Percentiles rank a stretch among this genome's conserved stretches.
These are phyloP conservation scores for Aspergillus taichungensis DNA, from an alignment of 495 filamentous ascomycete genomes.

Conservation along the genomic window DNA sequence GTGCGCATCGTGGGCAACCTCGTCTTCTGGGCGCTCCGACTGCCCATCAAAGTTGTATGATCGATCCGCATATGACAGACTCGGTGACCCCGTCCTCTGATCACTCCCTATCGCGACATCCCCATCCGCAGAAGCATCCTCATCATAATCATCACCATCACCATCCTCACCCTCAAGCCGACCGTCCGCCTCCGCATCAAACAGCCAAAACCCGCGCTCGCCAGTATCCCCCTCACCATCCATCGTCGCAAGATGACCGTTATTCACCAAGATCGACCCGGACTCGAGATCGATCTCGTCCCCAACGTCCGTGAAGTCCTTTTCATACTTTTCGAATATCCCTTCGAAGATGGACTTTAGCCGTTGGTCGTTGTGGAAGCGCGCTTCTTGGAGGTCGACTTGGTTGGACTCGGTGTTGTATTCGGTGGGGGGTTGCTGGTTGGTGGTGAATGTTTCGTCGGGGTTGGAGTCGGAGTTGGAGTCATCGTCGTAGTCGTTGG, in stretches of 20 bases:
- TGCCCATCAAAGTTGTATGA: background rate
- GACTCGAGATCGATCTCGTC: conserved; percentile 76
- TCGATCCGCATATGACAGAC: background rate
- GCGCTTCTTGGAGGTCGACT: conserved; percentile 45
- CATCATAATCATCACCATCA: no score
- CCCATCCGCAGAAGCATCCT: background rate
- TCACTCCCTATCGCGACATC: background rate
- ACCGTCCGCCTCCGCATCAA: conserved; percentile 1
- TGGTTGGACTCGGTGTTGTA: conserved; percentile 28
- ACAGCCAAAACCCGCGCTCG: conserved; percentile 11
- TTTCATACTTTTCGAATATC: conserved; percentile 82
- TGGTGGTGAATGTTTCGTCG: no score
- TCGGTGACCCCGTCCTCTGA: background rate
- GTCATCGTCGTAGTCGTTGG: no score
- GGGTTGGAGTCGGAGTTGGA: no score
- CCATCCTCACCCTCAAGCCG: background rate
- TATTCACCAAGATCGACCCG: conserved; percentile 72
- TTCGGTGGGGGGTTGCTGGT: conserved; percentile 15
- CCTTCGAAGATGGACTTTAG: conserved; percentile 74
- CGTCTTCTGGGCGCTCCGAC: background rate
- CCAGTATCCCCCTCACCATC: conserved; percentile 42
- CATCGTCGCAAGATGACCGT: conserved; percentile 67
- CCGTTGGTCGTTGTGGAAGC: conserved; percentile 50
- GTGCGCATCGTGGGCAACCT: conserved; percentile 6
- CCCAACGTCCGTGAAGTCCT: conserved; percentile 69